These are phyloP conservation scores for Coemansia sp. DNA, from an alignment of 192 early-diverging fungal genomes.

Conservation along the genomic window DNA sequence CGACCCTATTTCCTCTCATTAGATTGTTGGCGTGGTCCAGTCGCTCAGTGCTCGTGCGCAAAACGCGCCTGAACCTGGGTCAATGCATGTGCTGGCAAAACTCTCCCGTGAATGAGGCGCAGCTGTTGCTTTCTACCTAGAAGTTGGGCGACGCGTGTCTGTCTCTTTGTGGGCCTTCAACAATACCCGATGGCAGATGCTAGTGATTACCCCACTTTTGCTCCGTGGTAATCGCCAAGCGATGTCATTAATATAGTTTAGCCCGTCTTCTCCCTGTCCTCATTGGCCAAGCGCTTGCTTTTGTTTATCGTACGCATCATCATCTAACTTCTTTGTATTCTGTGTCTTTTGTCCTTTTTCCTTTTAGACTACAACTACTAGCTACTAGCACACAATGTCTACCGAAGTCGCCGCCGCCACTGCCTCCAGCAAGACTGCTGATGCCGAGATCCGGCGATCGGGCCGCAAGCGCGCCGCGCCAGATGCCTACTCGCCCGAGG, in stretches of 20 bases:
- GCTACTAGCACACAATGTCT: slow-evolving; percentile 17
- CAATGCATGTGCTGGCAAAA: slow-evolving; percentile 4
- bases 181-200: neutral
- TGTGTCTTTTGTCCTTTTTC: neutral
- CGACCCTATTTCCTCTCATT: neutral
- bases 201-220: neutral
- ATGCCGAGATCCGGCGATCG: slow-evolving; percentile 49
- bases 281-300: neutral
- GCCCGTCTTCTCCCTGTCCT: neutral
- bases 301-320: slow-evolving; percentile 5
- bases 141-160: neutral
- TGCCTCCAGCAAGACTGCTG: slow-evolving; percentile 38
- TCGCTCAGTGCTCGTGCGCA: neutral
- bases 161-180: neutral
- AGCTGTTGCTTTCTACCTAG: slow-evolving; percentile 2
- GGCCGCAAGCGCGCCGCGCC: slow-evolving; percentile 37
- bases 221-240: slow-evolving; percentile 4
- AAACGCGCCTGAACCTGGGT: neutral
- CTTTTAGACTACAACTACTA: slow-evolving; percentile 8
- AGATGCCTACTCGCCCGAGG: slow-evolving; percentile 48
- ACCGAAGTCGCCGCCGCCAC: slow-evolving; percentile 20
- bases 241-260: slow-evolving; percentile 2
- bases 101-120: neutral
- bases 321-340: neutral
- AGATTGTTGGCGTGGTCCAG: slow-evolving; percentile 10